These are phyloP conservation scores for Dissophora ornata DNA, from an alignment of 192 early-diverging fungal genomes.

Conservation along the genomic window DNA sequence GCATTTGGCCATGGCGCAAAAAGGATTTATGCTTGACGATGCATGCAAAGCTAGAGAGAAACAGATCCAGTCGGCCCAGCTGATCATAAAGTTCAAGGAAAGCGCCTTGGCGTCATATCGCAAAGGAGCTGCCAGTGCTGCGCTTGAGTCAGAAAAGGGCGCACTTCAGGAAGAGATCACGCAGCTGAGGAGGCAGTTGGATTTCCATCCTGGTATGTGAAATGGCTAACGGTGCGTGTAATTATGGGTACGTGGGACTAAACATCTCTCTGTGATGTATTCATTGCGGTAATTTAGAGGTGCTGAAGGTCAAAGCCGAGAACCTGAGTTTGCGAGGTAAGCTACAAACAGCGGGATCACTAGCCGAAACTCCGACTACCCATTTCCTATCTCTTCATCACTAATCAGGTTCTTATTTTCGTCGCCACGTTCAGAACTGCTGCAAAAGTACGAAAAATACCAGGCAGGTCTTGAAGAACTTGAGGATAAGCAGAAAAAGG, in stretches of 20 bases:
- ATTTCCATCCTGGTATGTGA: slow-evolving; percentile 55
- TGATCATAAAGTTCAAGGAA: slow-evolving; percentile 51
- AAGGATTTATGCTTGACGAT: slow-evolving; percentile 58
- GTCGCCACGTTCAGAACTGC: no score
- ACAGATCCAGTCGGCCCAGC: slow-evolving; percentile 39
- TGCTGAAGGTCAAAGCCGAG: slow-evolving; percentile 45
- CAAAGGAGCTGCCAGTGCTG: slow-evolving; percentile 31
- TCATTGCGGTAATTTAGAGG: slow-evolving; percentile 4
- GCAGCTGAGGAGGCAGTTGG: slow-evolving; percentile 38
- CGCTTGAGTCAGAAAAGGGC: slow-evolving; percentile 40
- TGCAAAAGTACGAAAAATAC: slow-evolving; percentile 42
- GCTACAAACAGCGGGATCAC: no score
- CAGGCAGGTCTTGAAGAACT: slow-evolving; percentile 37
- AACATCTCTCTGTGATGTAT: neutral
- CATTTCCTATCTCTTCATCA: no score
- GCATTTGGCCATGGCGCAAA: slow-evolving; percentile 57
- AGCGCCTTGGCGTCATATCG: slow-evolving; percentile 37
- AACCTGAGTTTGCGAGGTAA: slow-evolving; percentile 45
- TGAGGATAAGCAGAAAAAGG: slow-evolving; percentile 39
- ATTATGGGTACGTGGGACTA: no score
- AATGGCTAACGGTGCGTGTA: no score
- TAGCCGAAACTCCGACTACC: no score
- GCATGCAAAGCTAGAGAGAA: slow-evolving; percentile 46
- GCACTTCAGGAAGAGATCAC: slow-evolving; percentile 42
- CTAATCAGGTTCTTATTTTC: no score